Evolutionary conservation across 2,329 filamentous ascomycete genomes (phyloP).

Genomic region (Neobulgaria alba): DNA sequence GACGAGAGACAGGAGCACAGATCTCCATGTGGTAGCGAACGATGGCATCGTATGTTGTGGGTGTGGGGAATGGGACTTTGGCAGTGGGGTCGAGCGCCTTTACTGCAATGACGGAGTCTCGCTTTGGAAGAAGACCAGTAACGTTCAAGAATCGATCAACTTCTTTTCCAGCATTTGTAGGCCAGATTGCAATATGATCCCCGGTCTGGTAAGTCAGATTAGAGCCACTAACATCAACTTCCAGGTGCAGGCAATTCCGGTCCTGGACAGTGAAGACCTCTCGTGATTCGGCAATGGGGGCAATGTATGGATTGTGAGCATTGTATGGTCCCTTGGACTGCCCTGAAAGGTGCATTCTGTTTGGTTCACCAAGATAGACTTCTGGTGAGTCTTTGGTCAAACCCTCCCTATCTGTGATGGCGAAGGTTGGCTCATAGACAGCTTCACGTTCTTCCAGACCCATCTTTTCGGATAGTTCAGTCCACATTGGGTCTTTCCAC

Average conservation of each 20-base stretch:
- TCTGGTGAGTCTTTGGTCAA: constrained; percentile 65
- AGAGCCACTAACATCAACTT: constrained; percentile 82
- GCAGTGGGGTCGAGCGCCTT: constrained; percentile 91
- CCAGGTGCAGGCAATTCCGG: constrained; percentile 93
- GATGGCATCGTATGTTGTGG: constrained; percentile 91
- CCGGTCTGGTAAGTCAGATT: constrained; percentile 92
- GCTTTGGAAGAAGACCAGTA: constrained; percentile 67
- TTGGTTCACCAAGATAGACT: constrained; percentile 93
- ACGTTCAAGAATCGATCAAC: constrained; percentile 83
- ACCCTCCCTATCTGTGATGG: constrained; percentile 66
- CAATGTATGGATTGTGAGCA: constrained; percentile 93
- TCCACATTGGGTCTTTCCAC: constrained; percentile 99
- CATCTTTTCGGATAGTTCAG: constrained; percentile 73
- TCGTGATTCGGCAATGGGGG: constrained; percentile 81
- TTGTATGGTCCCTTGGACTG: constrained; percentile 83
- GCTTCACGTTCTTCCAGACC: constrained; percentile 89
- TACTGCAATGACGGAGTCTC: constrained; percentile 73
- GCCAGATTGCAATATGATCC: constrained; percentile 96
- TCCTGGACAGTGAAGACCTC: constrained; percentile 86
- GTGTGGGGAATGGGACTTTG: constrained; percentile 95
- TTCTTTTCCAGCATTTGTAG: constrained; percentile 86
- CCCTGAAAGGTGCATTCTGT: constrained; percentile 89
- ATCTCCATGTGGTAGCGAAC: constrained; percentile 96
- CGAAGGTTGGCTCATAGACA: constrained; percentile 89
- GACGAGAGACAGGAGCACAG: constrained; percentile 88